A percentile compares a stretch with the other conserved stretches of the same genome.
Conservation (phyloP, 805 yeast genomes). For the Metschnikowia matae region DNA sequence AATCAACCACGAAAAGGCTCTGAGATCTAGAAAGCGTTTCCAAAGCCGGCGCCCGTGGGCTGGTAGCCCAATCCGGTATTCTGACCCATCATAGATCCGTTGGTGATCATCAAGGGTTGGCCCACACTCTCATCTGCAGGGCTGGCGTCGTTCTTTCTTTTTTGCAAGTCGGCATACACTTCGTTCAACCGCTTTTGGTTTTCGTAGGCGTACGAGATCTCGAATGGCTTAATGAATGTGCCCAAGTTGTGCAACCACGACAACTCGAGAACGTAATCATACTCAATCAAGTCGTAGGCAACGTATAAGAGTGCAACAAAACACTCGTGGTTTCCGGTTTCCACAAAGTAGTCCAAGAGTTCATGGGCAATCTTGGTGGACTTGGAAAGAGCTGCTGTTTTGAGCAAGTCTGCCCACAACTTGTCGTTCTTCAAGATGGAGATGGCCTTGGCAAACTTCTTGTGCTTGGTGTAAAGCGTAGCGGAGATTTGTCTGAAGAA, state of each 20-base stretch:
- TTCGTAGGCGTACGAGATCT: slow-evolving; percentile 78
- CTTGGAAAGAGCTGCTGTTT: slow-evolving; percentile 81
- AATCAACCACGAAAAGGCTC: slow-evolving; percentile 15
- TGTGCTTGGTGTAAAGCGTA: slow-evolving; percentile 85
- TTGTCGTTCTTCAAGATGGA: slow-evolving; percentile 86
- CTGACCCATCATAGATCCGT: slow-evolving; percentile 50
- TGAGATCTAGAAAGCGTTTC: slow-evolving; percentile 40
- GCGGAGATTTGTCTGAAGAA: slow-evolving; percentile 98
- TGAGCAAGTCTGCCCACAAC: slow-evolving; percentile 91
- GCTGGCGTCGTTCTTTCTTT: slow-evolving; percentile 54
- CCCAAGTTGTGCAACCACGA: slow-evolving; percentile 85
- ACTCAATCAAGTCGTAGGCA: slow-evolving; percentile 73
- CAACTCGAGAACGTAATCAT: slow-evolving; percentile 82
- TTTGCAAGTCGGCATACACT: slow-evolving; percentile 66
- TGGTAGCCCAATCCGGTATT: slow-evolving; percentile 56
- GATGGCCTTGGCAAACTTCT: slow-evolving; percentile 88
- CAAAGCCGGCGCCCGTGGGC: slow-evolving; percentile 70
- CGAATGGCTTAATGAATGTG: slow-evolving; percentile 89
- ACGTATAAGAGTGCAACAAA: slow-evolving; percentile 84
- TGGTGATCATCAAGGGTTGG: slow-evolving; percentile 78
- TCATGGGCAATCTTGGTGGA: slow-evolving; percentile 84
- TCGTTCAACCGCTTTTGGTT: slow-evolving; percentile 63
- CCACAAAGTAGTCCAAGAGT: slow-evolving; percentile 84
- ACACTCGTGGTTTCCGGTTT: slow-evolving; percentile 94
- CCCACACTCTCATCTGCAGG: slow-evolving; percentile 51